A percentile compares a stretch with the other conserved stretches of the same genome.
Conservation (phyloP, 2,329 filamentous ascomycete genomes). For the Claviceps purpurea region DNA sequence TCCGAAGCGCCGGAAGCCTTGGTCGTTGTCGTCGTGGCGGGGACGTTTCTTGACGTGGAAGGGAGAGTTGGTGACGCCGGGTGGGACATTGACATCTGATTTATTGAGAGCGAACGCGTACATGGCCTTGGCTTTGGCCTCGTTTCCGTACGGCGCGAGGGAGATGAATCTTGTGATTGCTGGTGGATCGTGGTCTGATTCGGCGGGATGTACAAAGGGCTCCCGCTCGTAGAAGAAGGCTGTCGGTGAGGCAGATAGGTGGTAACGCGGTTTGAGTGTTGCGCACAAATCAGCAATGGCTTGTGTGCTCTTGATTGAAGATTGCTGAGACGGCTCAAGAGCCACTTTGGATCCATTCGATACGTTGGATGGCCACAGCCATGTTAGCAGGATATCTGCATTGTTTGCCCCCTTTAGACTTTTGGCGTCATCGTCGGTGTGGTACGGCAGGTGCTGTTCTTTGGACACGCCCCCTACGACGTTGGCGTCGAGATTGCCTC, state of each 20-base stretch:
- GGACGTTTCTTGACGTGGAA: conserved; percentile 52
- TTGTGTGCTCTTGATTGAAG: conserved; percentile 41
- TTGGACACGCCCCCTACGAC: conserved; percentile 50
- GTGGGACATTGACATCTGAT: conserved; percentile 49
- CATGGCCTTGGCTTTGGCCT: conserved; percentile 63
- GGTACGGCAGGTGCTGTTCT: conserved; percentile 64
- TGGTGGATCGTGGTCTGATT: conserved; percentile 33
- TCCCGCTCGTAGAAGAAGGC: conserved; percentile 78
- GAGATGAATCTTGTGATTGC: conserved; percentile 81
- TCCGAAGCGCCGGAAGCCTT: conserved; percentile 40
- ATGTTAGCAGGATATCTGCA: conserved; percentile 78
- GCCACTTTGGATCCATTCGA: conserved; percentile 52
- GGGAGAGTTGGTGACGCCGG: conserved; percentile 64
- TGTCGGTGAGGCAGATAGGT: conserved; percentile 57
- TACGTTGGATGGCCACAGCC: conserved; percentile 69
- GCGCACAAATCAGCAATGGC: conserved; percentile 68
- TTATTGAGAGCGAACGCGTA: conserved; percentile 66
- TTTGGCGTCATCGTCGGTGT: conserved; percentile 65
- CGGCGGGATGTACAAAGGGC: conserved; percentile 63
- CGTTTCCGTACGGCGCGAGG: conserved; percentile 64
- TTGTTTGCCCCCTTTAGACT: conserved; percentile 60
- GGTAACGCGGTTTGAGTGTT: conserved; percentile 77
- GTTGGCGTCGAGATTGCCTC: conserved; percentile 54
- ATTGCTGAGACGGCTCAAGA: conserved; percentile 38
- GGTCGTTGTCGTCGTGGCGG: conserved; percentile 25